phyloP scores from a whole-genome alignment of 305 asterid genomes.

The Stenogyne calaminthoides region DNA sequence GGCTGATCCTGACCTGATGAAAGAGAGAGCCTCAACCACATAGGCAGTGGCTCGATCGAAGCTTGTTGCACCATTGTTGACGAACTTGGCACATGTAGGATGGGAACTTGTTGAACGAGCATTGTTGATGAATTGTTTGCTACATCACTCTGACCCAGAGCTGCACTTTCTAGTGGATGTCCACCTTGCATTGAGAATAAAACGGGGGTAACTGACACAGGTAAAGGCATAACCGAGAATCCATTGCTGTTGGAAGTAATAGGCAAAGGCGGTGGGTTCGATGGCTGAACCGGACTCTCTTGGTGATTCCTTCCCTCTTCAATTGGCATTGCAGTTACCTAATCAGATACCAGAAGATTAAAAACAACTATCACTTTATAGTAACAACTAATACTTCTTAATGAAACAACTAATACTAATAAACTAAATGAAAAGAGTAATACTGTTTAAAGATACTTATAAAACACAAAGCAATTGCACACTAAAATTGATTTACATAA shows the following conservation, averaged over 20 bases:
- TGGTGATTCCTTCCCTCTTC: slow-evolving; percentile 49
- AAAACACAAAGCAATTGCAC: too few species aligned
- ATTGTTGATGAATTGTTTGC: slow-evolving; percentile 32
- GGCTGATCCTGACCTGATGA: slow-evolving; percentile 56
- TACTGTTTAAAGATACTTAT: too few species aligned
- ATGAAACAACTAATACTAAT: too few species aligned
- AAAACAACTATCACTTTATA: neutral
- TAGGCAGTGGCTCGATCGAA: slow-evolving; percentile 36
- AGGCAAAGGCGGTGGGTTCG: slow-evolving; percentile 33
- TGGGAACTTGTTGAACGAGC: slow-evolving; percentile 38
- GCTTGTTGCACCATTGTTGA: slow-evolving; percentile 37
- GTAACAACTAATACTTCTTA: too few species aligned
- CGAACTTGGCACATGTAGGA: slow-evolving; percentile 35
- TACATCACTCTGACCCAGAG: slow-evolving; percentile 31
- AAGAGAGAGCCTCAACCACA: slow-evolving; percentile 60
- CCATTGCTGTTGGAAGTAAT: slow-evolving; percentile 43
- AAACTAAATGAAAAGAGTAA: too few species aligned
- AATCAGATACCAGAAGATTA: slow-evolving; percentile 22
- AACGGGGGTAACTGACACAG: slow-evolving; percentile 40
- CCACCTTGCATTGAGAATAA: slow-evolving; percentile 50
- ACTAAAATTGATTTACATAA: too few species aligned
- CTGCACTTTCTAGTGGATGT: slow-evolving; percentile 37
- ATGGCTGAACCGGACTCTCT: slow-evolving; percentile 35
- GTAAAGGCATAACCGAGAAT: slow-evolving; percentile 56
- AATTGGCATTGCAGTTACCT: slow-evolving; percentile 60